Evolutionary conservation across 768 basidiomycete species (phyloP), one percentile per base, ranked within the genome.

Genomic region (Tricholoma terreum): DNA sequence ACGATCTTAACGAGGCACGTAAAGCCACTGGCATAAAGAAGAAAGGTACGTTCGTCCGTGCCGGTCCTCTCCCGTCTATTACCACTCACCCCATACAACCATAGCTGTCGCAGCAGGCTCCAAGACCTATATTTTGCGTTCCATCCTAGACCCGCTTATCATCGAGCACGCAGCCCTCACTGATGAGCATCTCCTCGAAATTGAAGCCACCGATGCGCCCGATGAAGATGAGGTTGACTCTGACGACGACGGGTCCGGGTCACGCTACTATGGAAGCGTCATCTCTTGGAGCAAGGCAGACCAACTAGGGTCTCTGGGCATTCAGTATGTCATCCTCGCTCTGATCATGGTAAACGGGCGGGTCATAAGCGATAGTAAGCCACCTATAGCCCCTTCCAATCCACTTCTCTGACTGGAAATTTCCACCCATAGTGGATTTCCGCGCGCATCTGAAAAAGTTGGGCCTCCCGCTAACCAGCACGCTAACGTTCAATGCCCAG

Each of bases 41-140:
- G 74, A 90, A 81, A 78, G 78, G 91, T 86, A 46, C 9, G 71
- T 49, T 24, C 1, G 38, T 21, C 43, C 10, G 7, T 22, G 19
- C 21, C 34, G 14, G 30, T 10, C 22, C 30, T 48, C 45, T 15
- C 15, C 43, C 22, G 4, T 14, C 11, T 46, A 46, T 14, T 6
- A 14, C 21, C 14, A 4, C 57, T n/a, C 63, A n/a, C 33, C 24
- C 3, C 17, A 43, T 33, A 45, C 49, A 31, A 33, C 40, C 54
- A 45, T 60, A 84, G 86, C 81, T 17, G 69, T 81, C 9, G 74
- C 82, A 5, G 65, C 79, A 2, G 84, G 89, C 1, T 85, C 90
- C 1, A 93, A 91, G 65, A 84, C 84, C 6, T 98, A 89, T 67
- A 89, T 95, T 43, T 76, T 97, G 15, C 87, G 94, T 46, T 94